phyloP scores from a whole-genome alignment of 2,329 filamentous ascomycete genomes.

The Fusarium robinianum region DNA sequence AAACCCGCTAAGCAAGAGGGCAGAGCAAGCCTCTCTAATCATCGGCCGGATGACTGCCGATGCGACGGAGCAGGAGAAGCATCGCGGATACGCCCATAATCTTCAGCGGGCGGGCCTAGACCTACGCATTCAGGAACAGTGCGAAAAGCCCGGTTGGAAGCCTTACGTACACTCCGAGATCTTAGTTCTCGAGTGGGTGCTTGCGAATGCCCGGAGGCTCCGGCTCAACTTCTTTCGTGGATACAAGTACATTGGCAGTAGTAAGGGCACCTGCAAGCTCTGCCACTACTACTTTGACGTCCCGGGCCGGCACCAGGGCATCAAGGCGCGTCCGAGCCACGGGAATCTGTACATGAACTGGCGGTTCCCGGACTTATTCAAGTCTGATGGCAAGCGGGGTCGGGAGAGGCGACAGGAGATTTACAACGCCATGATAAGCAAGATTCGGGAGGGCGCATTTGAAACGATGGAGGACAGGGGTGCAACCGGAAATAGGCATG shows the following conservation, averaged over 20 bases:
- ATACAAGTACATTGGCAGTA: slow-evolving; percentile 46
- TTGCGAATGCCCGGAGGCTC: slow-evolving; percentile 14
- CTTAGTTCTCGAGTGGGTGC: slow-evolving; percentile 37
- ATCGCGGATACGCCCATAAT: slow-evolving; percentile 13
- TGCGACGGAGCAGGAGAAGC: neutral
- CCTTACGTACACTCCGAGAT: slow-evolving; percentile 46
- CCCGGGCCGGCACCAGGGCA: slow-evolving; percentile 14
- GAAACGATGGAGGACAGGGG: slow-evolving; percentile 36
- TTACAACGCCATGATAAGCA: slow-evolving; percentile 34
- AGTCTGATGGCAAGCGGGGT: slow-evolving; percentile 4
- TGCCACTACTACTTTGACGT: slow-evolving; percentile 45
- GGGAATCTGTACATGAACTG: slow-evolving; percentile 47
- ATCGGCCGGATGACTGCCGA: slow-evolving; percentile 30
- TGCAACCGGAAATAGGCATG: slow-evolving; percentile 35
- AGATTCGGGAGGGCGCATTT: slow-evolving; percentile 38
- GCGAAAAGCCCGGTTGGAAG: slow-evolving; percentile 16
- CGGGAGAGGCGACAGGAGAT: slow-evolving; percentile 26
- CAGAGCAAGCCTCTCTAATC: slow-evolving; percentile 25
- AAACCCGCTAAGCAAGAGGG: slow-evolving; percentile 28
- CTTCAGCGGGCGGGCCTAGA: slow-evolving; percentile 36
- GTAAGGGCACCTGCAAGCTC: slow-evolving; percentile 48
- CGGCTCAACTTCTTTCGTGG: slow-evolving; percentile 36
- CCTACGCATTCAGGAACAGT: slow-evolving; percentile 23
- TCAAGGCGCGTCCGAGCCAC: slow-evolving; percentile 40
- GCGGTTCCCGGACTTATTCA: slow-evolving; percentile 42